phyloP scores from a whole-genome alignment of 176 grass and related monocot genomes.

The Typha latifolia region DNA sequence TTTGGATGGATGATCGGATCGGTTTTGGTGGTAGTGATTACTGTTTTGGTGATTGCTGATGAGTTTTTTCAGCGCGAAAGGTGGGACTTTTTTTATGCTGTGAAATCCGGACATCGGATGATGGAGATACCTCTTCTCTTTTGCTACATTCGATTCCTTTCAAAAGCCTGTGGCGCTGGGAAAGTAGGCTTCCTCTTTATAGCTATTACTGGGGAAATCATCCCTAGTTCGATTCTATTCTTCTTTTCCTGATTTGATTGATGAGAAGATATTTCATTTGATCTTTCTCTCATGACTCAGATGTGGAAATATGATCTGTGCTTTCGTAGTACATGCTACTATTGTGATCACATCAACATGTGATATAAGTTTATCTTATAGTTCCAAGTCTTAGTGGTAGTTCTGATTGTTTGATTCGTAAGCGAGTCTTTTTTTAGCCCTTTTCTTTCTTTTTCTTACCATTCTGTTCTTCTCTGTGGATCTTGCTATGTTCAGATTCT shows the following conservation, averaged over 20 bases:
- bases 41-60: constrained; percentile 14
- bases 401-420: background rate
- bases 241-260: background rate
- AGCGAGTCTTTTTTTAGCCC: background rate
- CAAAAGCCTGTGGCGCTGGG: constrained; percentile 23
- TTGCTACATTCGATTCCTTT: constrained; percentile 34
- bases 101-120: constrained; percentile 31
- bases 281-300: background rate
- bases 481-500: background rate
- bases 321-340: background rate
- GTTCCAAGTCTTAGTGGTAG: background rate
- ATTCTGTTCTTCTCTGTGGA: constrained; percentile 15
- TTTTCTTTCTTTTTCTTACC: constrained; percentile 19
- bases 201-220: constrained; percentile 17
- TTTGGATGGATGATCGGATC: constrained; percentile 13
- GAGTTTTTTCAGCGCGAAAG: constrained; percentile 20
- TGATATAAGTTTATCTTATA: background rate
- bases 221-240: constrained; percentile 14
- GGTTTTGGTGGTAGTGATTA: constrained; percentile 9
- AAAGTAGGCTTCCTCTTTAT: constrained; percentile 14
- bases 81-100: constrained; percentile 12
- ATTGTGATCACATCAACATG: background rate
- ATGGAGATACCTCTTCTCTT: constrained; percentile 29
- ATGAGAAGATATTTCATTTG: background rate
- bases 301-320: background rate